Percentiles rank a stretch among this genome's conserved stretches.
These are phyloP conservation scores for Fusarium sp. DNA, from an alignment of 2,329 filamentous ascomycete genomes.

Conservation along the genomic window DNA sequence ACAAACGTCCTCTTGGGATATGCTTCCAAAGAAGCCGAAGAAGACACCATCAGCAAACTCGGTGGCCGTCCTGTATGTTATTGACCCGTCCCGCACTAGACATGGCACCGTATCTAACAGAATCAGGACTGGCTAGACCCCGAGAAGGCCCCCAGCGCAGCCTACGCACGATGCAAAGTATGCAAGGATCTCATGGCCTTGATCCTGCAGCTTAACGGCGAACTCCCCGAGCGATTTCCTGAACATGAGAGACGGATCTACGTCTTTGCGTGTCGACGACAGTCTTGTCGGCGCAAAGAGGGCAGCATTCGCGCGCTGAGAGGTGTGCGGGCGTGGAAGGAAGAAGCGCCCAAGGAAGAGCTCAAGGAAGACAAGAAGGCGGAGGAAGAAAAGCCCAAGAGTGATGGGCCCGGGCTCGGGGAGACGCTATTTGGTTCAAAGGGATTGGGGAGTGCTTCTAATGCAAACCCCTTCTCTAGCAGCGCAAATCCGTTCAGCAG, in stretches of 20 bases:
- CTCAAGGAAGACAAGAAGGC: conserved; percentile 46
- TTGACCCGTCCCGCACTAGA: background rate
- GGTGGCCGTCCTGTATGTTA: conserved; percentile 83
- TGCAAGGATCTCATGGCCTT: conserved; percentile 87
- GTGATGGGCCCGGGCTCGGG: conserved; percentile 61
- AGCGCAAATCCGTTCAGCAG: conserved; percentile 59
- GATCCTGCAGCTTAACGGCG: conserved; percentile 89
- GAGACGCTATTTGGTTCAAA: conserved; percentile 76
- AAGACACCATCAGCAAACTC: conserved; percentile 86
- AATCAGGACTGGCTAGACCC: conserved; percentile 82
- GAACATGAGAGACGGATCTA: conserved; percentile 89
- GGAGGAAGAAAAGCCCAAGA: conserved; percentile 49
- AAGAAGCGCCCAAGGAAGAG: conserved; percentile 46
- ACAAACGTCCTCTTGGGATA: conserved; percentile 93
- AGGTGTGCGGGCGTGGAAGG: conserved; percentile 66
- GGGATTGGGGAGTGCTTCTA: conserved; percentile 50
- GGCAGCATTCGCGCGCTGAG: conserved; percentile 83
- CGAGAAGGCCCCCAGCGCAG: conserved; percentile 74
- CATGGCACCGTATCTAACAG: conserved; percentile 30
- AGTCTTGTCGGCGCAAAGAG: conserved; percentile 80
- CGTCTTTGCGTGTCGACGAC: conserved; percentile 81
- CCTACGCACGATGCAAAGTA: conserved; percentile 83
- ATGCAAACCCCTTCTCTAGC: conserved; percentile 69
- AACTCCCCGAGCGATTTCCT: conserved; percentile 86
- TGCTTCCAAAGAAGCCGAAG: conserved; percentile 78